Evolutionary conservation across 2,329 filamentous ascomycete genomes (phyloP).

Genomic region (Penicillium sp.): DNA sequence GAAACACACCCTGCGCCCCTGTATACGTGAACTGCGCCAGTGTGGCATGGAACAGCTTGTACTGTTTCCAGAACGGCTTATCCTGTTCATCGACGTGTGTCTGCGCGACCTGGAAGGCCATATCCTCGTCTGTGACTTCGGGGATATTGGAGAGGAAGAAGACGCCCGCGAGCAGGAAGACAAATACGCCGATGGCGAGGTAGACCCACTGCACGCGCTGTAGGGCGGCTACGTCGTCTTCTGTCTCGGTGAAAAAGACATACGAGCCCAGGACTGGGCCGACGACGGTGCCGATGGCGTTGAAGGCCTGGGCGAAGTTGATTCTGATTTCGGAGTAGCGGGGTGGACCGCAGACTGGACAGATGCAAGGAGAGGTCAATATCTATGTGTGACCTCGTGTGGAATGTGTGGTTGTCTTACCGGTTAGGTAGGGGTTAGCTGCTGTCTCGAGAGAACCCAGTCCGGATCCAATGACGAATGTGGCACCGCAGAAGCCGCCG

Average conservation of each 20-base stretch:
- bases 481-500: slow-evolving; percentile 60
- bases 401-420: slow-evolving; percentile 19
- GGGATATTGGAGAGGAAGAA: slow-evolving; percentile 61
- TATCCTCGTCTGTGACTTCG: slow-evolving; percentile 64
- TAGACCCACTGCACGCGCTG: slow-evolving; percentile 70
- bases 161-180: slow-evolving; percentile 56
- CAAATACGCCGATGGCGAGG: slow-evolving; percentile 66
- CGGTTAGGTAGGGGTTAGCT: slow-evolving; percentile 66
- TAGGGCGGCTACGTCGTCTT: slow-evolving; percentile 50
- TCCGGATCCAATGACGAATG: slow-evolving; percentile 67
- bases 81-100: slow-evolving; percentile 47
- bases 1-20: slow-evolving; percentile 54
- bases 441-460: slow-evolving; percentile 67
- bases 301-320: slow-evolving; percentile 68
- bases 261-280: slow-evolving; percentile 65
- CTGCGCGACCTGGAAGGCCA: slow-evolving; percentile 53
- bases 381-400: neutral
- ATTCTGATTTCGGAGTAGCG: slow-evolving; percentile 66
- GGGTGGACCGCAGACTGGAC: slow-evolving; percentile 62
- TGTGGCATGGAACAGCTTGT: slow-evolving; percentile 65
- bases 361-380: neutral
- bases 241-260: slow-evolving; percentile 61
- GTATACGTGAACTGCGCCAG: slow-evolving; percentile 74
- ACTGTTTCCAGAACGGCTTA: slow-evolving; percentile 60
- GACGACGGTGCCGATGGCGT: slow-evolving; percentile 65